These are phyloP conservation scores for Chrysoporthe cubensis DNA, from an alignment of 2,329 filamentous ascomycete species.

Conservation along the genomic window DNA sequence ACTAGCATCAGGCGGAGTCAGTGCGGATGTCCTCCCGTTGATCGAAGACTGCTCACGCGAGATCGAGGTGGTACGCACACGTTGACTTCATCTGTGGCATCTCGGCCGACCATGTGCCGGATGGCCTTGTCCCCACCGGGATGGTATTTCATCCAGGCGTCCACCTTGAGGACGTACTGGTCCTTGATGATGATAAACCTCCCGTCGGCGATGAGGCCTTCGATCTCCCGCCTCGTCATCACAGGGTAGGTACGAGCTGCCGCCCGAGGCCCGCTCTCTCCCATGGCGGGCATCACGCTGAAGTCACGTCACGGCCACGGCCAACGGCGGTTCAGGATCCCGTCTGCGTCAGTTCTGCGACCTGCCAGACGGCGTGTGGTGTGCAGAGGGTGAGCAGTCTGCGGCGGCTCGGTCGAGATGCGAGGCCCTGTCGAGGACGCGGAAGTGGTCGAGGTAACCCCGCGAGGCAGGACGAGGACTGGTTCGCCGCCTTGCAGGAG, in stretches of 20 bases:
- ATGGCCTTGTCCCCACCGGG: constrained; percentile 92
- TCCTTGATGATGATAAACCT: constrained; percentile 80
- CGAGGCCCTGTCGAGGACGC: not conserved
- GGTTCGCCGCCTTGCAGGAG: not conserved
- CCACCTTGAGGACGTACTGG: constrained; percentile 80
- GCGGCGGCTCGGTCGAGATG: not conserved
- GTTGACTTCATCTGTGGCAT: constrained; percentile 93
- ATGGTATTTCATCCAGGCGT: constrained; percentile 87
- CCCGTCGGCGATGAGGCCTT: constrained; percentile 82
- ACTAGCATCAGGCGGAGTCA: constrained; percentile 47
- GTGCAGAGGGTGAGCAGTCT: not conserved
- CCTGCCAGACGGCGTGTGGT: not conserved
- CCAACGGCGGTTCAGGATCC: not conserved
- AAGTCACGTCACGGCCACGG: not conserved
- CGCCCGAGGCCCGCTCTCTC: constrained; percentile 21
- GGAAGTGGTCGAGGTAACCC: too few species aligned
- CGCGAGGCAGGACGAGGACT: not conserved
- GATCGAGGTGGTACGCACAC: constrained; percentile 62
- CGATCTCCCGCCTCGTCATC: constrained; percentile 62
- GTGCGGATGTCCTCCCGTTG: not conserved
- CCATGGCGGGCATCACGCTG: constrained; percentile 13
- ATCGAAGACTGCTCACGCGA: not conserved
- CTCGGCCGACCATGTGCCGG: constrained; percentile 87
- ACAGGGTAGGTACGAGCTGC: constrained; percentile 38
- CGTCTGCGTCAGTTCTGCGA: not conserved